phyloP scores from a whole-genome alignment of 2,329 filamentous ascomycete species.

The Fusarium chaquense region DNA sequence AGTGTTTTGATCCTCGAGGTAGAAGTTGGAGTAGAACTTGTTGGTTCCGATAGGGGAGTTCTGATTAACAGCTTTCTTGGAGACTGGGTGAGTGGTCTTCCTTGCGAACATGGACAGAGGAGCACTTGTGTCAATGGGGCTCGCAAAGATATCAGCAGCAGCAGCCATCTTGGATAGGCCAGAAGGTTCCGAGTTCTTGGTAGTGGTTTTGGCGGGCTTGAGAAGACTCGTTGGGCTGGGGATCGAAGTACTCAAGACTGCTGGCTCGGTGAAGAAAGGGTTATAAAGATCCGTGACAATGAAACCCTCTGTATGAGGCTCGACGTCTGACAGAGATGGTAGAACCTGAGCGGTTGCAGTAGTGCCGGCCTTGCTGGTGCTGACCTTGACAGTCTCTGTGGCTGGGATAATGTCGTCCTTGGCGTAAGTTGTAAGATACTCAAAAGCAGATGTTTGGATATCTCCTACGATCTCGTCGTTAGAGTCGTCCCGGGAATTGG shows the following conservation, averaged over 20 bases:
- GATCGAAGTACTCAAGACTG: conserved; percentile 47
- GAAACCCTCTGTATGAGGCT: conserved; percentile 50
- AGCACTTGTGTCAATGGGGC: conserved; percentile 64
- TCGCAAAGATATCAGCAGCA: conserved; percentile 65
- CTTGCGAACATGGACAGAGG: conserved; percentile 62
- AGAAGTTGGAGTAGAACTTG: conserved; percentile 86
- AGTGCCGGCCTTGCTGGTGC: conserved; percentile 39
- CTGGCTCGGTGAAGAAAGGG: conserved; percentile 30
- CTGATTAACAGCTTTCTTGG: conserved; percentile 62
- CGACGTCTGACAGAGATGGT: conserved; percentile 48
- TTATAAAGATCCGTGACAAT: conserved; percentile 45
- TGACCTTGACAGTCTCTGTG: conserved; percentile 45
- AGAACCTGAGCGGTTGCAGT: conserved; percentile 49
- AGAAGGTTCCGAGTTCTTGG: conserved; percentile 37
- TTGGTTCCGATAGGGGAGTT: conserved; percentile 75
- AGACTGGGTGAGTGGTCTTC: conserved; percentile 69
- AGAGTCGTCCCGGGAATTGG: conserved; percentile 17
- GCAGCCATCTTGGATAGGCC: conserved; percentile 45
- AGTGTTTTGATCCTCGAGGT: conserved; percentile 77
- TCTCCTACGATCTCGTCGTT: conserved; percentile 39
- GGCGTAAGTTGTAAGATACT: conserved; percentile 45
- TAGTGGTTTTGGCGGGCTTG: conserved; percentile 40
- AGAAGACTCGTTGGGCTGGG: conserved; percentile 54
- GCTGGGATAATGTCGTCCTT: conserved; percentile 47
- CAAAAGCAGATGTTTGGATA: conserved; percentile 33